phyloP scores from a whole-genome alignment of 495 filamentous ascomycete species.

The Daldinia bambusicola region DNA sequence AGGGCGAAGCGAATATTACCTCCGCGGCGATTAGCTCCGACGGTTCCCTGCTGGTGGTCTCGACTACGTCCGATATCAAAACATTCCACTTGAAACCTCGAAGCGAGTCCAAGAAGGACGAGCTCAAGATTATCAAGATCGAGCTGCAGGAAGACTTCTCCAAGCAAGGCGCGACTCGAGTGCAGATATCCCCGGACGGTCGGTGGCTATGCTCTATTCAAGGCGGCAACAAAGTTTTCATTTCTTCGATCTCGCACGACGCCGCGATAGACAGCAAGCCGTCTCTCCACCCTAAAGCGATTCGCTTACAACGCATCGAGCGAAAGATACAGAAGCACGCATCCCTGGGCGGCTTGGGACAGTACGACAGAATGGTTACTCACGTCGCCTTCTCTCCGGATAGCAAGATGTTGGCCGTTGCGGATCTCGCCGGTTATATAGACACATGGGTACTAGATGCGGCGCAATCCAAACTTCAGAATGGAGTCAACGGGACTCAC shows the following conservation, averaged over 20 bases:
- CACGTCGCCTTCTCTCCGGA: conserved; percentile 82
- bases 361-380: conserved; percentile 80
- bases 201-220: conserved; percentile 82
- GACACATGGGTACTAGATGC: conserved; percentile 78
- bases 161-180: conserved; percentile 71
- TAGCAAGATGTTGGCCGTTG: conserved; percentile 77
- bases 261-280: conserved; percentile 42
- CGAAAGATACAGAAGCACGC: conserved; percentile 66
- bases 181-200: conserved; percentile 77
- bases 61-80: conserved; percentile 81
- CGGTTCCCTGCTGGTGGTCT: conserved; percentile 78
- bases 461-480: conserved; percentile 56
- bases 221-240: conserved; percentile 82
- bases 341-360: conserved; percentile 74
- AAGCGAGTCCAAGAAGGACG: conserved; percentile 57
- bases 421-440: conserved; percentile 85
- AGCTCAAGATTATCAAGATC: conserved; percentile 76
- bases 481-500: conserved; percentile 46
- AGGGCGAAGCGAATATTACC: conserved; percentile 88
- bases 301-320: conserved; percentile 67
- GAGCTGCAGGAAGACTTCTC: conserved; percentile 60
- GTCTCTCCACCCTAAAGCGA: conserved; percentile 57
- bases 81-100: conserved; percentile 71
- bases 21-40: conserved; percentile 77
- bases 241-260: conserved; percentile 51